These are phyloP conservation scores for Lepidium aucheri DNA, from an alignment of 345 rosid genomes.

Conservation along the genomic window DNA sequence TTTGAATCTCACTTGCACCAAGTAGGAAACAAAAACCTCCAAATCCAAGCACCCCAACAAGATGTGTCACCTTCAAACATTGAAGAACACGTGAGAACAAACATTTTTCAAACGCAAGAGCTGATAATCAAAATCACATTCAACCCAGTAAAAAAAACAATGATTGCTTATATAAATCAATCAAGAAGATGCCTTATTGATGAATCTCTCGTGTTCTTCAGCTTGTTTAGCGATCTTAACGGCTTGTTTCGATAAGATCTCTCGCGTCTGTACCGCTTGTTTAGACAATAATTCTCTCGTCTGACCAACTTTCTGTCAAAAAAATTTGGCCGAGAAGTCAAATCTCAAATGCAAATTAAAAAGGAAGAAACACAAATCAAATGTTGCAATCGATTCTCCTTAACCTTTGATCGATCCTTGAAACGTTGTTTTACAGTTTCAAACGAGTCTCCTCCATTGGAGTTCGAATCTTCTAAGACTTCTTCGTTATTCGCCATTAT, in stretches of 20 bases:
- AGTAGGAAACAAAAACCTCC: constrained; percentile 89
- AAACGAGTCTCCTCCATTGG: constrained; percentile 31
- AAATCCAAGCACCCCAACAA: constrained; percentile 84
- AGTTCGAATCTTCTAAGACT: constrained; percentile 29
- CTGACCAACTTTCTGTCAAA: constrained; percentile 50
- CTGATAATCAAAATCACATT: not conserved
- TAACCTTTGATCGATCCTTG: constrained; percentile 65
- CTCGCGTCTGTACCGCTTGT: constrained; percentile 69
- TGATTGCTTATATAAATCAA: not conserved
- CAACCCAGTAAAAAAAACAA: not conserved
- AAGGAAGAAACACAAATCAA: not conserved
- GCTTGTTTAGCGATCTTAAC: constrained; percentile 91
- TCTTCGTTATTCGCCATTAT: constrained; percentile 48
- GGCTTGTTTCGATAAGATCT: constrained; percentile 84
- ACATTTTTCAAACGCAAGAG: not conserved
- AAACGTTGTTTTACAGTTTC: constrained; percentile 35
- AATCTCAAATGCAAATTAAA: not conserved
- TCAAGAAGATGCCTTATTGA: constrained; percentile 52
- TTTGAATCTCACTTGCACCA: constrained; percentile 75
- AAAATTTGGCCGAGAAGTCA: not conserved
- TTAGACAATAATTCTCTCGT: constrained; percentile 78
- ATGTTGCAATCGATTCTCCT: not conserved
- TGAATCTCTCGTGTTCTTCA: constrained; percentile 81
- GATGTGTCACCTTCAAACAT: constrained; percentile 67
- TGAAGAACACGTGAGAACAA: constrained; percentile 4